phyloP scores from a whole-genome alignment of 106 monocot species.

The Dactylorhiza incarnata region DNA sequence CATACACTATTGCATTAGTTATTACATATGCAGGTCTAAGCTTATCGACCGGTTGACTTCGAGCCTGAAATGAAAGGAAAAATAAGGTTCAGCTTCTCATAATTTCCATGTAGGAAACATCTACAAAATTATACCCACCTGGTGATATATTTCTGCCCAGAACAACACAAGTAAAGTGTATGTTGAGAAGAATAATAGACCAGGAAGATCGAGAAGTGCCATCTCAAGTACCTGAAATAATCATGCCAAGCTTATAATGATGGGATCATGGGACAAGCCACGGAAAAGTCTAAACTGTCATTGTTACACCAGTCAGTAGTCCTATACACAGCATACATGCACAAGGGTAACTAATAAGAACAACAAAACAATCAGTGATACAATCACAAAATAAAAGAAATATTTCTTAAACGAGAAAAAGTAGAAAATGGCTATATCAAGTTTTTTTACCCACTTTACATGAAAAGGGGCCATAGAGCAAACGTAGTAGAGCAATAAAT shows the following conservation, averaged over 20 bases:
- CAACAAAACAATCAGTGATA: too few relatives aligned
- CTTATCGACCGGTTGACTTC: conserved; percentile 47
- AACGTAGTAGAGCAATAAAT: too few relatives aligned
- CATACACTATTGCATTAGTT: conserved; percentile 57
- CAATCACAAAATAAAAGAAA: too few relatives aligned
- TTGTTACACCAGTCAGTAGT: too few relatives aligned
- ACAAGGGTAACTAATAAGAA: too few relatives aligned
- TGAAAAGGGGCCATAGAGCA: too few relatives aligned
- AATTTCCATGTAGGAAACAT: not conserved
- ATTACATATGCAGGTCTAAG: conserved; percentile 62
- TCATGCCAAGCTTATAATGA: not conserved
- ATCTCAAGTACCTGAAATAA: conserved; percentile 54
- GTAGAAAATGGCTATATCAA: too few relatives aligned
- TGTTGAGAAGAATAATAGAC: conserved; percentile 83
- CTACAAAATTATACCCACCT: conserved; percentile 32
- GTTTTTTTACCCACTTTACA: too few relatives aligned
- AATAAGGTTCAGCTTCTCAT: not conserved
- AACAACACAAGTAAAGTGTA: conserved; percentile 83
- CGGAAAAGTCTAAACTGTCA: not conserved
- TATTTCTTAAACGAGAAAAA: too few relatives aligned
- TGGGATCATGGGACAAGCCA: not conserved
- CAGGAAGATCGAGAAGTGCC: conserved; percentile 75
- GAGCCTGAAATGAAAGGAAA: conserved; percentile 40
- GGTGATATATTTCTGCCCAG: conserved; percentile 97
- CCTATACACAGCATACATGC: too few relatives aligned